A percentile compares a stretch with the other conserved stretches of the same genome.
Conservation (phyloP, 331 rosid species). For the Acacia concinna region DNA sequence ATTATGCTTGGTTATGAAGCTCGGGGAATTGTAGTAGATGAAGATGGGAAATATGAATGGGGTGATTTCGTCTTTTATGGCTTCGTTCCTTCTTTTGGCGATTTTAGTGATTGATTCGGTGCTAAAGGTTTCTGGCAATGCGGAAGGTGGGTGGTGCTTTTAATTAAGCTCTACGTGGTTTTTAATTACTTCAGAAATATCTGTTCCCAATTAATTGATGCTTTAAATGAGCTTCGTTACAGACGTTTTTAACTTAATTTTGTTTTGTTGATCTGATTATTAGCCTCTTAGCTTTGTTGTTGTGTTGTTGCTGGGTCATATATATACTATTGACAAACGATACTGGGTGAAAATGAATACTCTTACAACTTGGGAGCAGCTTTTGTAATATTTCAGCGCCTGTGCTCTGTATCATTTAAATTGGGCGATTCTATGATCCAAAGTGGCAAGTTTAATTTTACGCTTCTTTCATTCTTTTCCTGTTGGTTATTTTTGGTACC, state of each 20-base stretch:
- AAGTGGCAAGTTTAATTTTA: neutral
- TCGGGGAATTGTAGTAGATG: conserved; percentile 21
- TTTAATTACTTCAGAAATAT: conserved; percentile 27
- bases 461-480: neutral
- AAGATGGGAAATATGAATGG: conserved; percentile 39
- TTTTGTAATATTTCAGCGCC: conserved; percentile 12
- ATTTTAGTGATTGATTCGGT: conserved; percentile 50
- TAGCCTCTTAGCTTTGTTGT: conserved; percentile 23
- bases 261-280: conserved; percentile 30
- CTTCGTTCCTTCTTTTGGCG: conserved; percentile 48
- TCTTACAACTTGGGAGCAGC: neutral
- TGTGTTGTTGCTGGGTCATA: conserved; percentile 11
- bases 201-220: conserved; percentile 23
- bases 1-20: conserved; percentile 23
- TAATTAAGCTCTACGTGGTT: conserved; percentile 1
- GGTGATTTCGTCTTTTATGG: conserved; percentile 33
- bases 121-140: conserved; percentile 48
- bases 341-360: conserved; percentile 13
- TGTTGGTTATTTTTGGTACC: neutral
- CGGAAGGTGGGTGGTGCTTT: conserved; percentile 59
- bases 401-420: neutral
- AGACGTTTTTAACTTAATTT: neutral
- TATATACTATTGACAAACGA: conserved; percentile 10
- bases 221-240: conserved; percentile 22
- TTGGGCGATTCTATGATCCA: neutral